Evolutionary conservation across 345 rosid genomes (phyloP).

Genomic region (Citrus cavaleriei): DNA sequence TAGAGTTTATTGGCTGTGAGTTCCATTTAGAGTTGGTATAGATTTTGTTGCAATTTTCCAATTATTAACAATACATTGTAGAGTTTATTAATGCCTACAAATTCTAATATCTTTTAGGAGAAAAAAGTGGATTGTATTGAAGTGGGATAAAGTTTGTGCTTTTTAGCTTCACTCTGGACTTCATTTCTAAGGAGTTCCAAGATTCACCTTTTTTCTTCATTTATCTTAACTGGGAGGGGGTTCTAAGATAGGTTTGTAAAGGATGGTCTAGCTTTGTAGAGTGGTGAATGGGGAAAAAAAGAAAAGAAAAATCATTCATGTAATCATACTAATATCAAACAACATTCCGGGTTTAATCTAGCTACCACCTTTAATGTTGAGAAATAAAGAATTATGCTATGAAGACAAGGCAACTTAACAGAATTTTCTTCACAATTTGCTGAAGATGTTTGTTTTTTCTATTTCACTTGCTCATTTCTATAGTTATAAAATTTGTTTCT

Average conservation of each 20-base stretch:
- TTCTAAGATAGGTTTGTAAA: too few species aligned
- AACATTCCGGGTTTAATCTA: neutral
- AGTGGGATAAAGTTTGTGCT: too few species aligned
- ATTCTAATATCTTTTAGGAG: too few species aligned
- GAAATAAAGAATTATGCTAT: neutral
- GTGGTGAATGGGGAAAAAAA: too few species aligned
- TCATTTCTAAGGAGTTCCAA: too few species aligned
- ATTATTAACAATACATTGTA: neutral
- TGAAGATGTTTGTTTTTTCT: neutral
- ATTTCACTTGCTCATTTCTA: conserved; percentile 5
- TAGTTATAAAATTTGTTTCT: conserved; percentile 26
- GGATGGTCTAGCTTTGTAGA: too few species aligned
- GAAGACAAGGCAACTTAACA: neutral
- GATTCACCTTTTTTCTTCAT: too few species aligned
- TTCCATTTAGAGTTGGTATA: neutral
- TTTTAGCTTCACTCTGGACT: too few species aligned
- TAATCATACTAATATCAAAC: neutral
- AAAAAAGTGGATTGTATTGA: too few species aligned
- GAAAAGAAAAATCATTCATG: neutral
- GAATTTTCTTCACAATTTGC: neutral
- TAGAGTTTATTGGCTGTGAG: neutral
- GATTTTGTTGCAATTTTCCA: neutral
- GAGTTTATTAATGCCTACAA: neutral
- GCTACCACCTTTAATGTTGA: neutral
- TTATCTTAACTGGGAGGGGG: too few species aligned